These are phyloP conservation scores for Candida arabinofermentans DNA, from an alignment of 805 yeast genomes.

Conservation along the genomic window DNA sequence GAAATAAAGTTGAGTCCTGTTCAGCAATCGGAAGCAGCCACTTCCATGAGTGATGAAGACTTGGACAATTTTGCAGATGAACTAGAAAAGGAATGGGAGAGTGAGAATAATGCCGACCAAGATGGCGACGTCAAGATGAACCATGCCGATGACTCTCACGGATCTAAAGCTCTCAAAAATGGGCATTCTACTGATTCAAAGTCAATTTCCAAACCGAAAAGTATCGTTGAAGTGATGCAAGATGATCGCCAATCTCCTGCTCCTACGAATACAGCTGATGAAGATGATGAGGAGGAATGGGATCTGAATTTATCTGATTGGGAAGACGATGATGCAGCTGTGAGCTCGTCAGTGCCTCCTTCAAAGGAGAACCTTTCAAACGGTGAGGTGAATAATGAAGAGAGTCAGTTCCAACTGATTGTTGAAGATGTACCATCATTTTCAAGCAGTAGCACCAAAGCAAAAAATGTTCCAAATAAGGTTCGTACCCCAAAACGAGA, in stretches of 20 bases:
- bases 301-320: conserved; percentile 22
- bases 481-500: neutral
- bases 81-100: conserved; percentile 20
- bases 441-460: conserved; percentile 1
- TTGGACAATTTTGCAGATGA: conserved; percentile 22
- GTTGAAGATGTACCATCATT: conserved; percentile 19
- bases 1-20: conserved; percentile 12
- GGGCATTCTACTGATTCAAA: no score
- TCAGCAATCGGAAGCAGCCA: neutral
- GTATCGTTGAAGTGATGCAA: conserved; percentile 4
- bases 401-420: conserved; percentile 15
- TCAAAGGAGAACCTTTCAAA: no score
- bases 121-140: no score
- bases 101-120: neutral
- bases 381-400: conserved; percentile 1
- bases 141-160: no score
- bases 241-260: neutral
- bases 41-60: conserved; percentile 19
- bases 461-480: neutral
- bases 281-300: conserved; percentile 18
- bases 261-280: neutral
- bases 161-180: no score
- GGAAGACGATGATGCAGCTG: conserved; percentile 27
- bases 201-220: conserved; percentile 1
- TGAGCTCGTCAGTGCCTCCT: no score